Conservation (phyloP, 345 rosid genomes). For the Chamaenerion angustifolium region DNA sequence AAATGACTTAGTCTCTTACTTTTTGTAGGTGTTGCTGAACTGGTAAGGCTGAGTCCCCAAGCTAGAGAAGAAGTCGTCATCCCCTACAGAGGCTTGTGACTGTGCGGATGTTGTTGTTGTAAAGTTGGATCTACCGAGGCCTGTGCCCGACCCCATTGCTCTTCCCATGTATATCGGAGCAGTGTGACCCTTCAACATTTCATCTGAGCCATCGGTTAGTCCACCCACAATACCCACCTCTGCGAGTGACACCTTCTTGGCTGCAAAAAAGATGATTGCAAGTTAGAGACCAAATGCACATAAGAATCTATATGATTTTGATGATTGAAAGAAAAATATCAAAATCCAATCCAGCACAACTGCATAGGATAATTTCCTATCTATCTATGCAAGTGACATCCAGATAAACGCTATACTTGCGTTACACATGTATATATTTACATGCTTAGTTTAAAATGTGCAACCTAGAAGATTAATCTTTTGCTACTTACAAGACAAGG, state of each 20-base stretch:
- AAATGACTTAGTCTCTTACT: constrained; percentile 18
- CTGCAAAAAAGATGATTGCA: too few species aligned
- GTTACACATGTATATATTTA: too few species aligned
- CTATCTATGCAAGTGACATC: too few species aligned
- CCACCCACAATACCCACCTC: constrained; percentile 77
- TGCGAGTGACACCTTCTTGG: constrained; percentile 81
- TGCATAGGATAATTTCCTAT: too few species aligned
- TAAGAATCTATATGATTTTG: too few species aligned
- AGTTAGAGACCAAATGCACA: too few species aligned
- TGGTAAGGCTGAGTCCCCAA: constrained; percentile 52
- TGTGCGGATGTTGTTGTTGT: constrained; percentile 17
- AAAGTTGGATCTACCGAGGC: constrained; percentile 54
- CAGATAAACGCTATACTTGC: too few species aligned
- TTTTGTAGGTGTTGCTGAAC: constrained; percentile 40
- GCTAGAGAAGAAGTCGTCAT: constrained; percentile 60
- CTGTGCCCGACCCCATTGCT: constrained; percentile 80
- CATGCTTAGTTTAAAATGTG: too few species aligned
- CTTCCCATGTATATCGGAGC: constrained; percentile 67
- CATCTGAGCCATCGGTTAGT: constrained; percentile 39
- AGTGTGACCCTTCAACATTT: constrained; percentile 48
- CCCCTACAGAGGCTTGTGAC: constrained; percentile 7
- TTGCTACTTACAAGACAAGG: too few species aligned
- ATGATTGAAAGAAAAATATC: too few species aligned
- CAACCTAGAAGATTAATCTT: too few species aligned
- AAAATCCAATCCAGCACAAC: too few species aligned